Evolutionary conservation across 306 rosid species (phyloP), one percentile per base, ranked within the genome.

Genomic region (Glycyrrhiza uralensis): DNA sequence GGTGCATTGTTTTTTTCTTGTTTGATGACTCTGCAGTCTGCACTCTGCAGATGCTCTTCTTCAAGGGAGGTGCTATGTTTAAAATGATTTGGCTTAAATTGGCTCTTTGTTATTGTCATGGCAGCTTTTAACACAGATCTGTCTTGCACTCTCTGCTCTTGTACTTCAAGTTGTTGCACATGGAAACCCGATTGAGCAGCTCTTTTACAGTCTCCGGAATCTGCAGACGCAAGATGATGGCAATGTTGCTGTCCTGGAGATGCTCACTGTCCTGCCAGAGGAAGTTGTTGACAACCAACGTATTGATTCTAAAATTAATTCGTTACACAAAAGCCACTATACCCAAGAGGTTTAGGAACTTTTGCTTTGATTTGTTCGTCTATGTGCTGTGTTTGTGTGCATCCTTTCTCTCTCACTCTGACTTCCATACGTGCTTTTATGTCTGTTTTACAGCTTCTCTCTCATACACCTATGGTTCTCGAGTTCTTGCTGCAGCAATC

Each of bases 111-210:
- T 76, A 22, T 62, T 75, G 35, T 50, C 55, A 2, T 79, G 69
- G 41, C 94, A 93, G 98, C 98, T 93, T 79, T 86, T 93, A 66
- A 93, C 98, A 14, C 98, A 93, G 78, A 93, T 93, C 74, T 93
- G 98, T 72, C 96, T 93, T 70, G 98, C 97, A 23, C 90, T 93
- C 63, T 90, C 98, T 67, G 90, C 97, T 2, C 97, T 93, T 20
- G 78, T 91, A 39, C 93, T 93, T 69, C 91, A 87, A 20, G 90
- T 88, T 49, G 85, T 81, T 62, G 96, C 87, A 64, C 80, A 83
- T 79, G 98, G 97, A 47, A 93, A 93, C 71, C 92, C 98, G 38
- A 84, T 93, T 4, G 96, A 90, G 83, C 91, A 88, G 79, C 97
- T 93, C 30, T 90, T 93, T 83, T 90, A 89, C 86, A 89, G 89